Evolutionary conservation across 208 protist species (phyloP).

Genomic region (Herpetomonas tarakana): DNA sequence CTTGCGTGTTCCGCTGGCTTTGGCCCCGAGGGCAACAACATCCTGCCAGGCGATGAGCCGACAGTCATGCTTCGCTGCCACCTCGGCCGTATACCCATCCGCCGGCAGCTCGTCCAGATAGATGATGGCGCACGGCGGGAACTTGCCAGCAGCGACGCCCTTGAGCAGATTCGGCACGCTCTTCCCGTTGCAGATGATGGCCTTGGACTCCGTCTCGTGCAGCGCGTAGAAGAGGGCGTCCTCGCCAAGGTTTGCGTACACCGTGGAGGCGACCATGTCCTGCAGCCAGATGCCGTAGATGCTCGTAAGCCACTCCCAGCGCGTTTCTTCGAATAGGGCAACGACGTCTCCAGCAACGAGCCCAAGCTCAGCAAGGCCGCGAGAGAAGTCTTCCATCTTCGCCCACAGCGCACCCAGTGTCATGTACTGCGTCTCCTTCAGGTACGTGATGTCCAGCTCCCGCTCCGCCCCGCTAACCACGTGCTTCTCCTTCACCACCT

Average conservation of each 20-base stretch:
- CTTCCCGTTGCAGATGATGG: conserved; percentile 48
- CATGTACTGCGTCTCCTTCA: conserved; percentile 26
- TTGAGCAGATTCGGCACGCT: conserved; percentile 28
- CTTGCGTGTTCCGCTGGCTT: neutral
- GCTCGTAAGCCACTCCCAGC: conserved; percentile 47
- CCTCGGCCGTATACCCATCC: neutral
- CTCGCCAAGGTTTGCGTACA: conserved; percentile 55
- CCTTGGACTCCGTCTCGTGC: conserved; percentile 25
- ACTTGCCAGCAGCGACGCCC: conserved; percentile 11
- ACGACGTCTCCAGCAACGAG: conserved; percentile 15
- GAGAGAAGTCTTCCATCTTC: conserved; percentile 24
- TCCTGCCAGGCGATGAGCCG: conserved; percentile 9
- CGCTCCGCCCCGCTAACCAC: conserved; percentile 9
- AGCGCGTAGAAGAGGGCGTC: conserved; percentile 36
- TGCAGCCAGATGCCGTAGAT: conserved; percentile 48
- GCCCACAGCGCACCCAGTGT: conserved; percentile 22
- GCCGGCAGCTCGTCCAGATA: conserved; percentile 19
- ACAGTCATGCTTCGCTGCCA: conserved; percentile 3
- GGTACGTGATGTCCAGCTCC: conserved; percentile 27
- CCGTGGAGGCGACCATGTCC: conserved; percentile 33
- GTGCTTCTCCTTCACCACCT: conserved; percentile 19
- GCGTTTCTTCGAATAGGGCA: conserved; percentile 42
- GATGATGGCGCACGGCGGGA: conserved; percentile 24
- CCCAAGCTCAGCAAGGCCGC: conserved; percentile 27
- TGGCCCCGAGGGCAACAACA: conserved; percentile 4